Percentiles rank a stretch among this genome's conserved stretches.
phyloP scores from a whole-genome alignment of 345 rosid genomes.

The Gossypium arboreum region DNA sequence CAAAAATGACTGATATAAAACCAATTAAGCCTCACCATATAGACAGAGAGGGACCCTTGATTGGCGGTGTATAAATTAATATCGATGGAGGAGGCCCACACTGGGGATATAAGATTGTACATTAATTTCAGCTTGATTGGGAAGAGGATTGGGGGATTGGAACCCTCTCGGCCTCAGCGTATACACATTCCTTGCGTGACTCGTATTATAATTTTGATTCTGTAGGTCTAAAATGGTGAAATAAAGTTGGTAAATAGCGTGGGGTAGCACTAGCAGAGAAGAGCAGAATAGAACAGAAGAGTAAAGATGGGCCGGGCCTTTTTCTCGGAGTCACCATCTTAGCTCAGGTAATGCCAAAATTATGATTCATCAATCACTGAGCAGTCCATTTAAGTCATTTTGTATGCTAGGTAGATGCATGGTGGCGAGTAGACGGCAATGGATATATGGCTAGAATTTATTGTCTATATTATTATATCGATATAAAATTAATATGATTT shows the following conservation, averaged over 20 bases:
- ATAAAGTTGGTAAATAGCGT: background rate
- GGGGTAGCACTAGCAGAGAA: background rate
- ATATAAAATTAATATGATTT: too few relatives aligned
- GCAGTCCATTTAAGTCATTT: slow-evolving; percentile 1
- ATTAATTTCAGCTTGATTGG: background rate
- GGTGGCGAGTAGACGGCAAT: background rate
- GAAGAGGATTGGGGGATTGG: background rate
- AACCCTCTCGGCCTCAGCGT: slow-evolving; percentile 8
- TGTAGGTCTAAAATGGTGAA: background rate
- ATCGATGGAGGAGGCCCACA: slow-evolving; percentile 5
- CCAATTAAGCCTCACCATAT: background rate
- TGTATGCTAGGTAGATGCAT: background rate
- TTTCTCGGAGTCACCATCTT: slow-evolving; percentile 17
- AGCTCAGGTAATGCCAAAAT: slow-evolving; percentile 28
- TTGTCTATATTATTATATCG: background rate
- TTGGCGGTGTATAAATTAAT: background rate
- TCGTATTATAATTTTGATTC: slow-evolving; percentile 2
- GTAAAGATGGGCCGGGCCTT: slow-evolving; percentile 19
- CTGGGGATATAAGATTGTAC: background rate
- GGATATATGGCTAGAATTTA: background rate
- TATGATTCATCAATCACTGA: background rate
- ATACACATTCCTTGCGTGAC: slow-evolving; percentile 37
- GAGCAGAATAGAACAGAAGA: too few relatives aligned
- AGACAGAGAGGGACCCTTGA: background rate
- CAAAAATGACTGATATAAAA: background rate